These are phyloP conservation scores for Anacardium occidentale DNA, from an alignment of 345 rosid genomes.

Conservation along the genomic window DNA sequence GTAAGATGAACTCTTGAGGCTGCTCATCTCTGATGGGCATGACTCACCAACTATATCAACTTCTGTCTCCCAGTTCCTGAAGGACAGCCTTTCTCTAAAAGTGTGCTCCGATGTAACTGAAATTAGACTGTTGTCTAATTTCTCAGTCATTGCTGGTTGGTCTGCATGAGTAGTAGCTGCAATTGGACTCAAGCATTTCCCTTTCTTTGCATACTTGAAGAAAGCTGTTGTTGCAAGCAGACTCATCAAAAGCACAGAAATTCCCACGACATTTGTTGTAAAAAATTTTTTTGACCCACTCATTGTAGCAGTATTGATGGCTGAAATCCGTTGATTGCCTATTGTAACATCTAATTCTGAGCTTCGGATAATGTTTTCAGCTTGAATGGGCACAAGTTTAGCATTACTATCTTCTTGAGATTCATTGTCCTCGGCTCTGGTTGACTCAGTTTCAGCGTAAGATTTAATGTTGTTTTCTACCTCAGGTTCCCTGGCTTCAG, in stretches of 20 bases:
- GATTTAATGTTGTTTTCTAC: conserved; percentile 6
- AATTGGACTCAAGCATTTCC: conserved; percentile 10
- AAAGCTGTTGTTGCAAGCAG: conserved; percentile 38
- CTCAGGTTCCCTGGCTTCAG: conserved; percentile 8
- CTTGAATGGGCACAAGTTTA: conserved; percentile 4
- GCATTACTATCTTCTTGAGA: conserved; percentile 13
- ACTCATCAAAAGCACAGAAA: conserved; percentile 36
- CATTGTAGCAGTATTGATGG: background rate
- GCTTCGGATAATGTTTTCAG: conserved; percentile 12
- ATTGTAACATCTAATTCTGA: conserved; percentile 18
- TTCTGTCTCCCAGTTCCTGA: conserved; percentile 35
- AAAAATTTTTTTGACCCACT: conserved; percentile 12
- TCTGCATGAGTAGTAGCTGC: conserved; percentile 18
- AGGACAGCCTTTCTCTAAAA: conserved; percentile 27
- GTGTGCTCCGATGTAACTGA: conserved; percentile 20
- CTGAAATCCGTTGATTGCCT: conserved; percentile 19
- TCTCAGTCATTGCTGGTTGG: conserved; percentile 23
- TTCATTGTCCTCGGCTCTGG: conserved; percentile 14
- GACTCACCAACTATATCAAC: conserved; percentile 41
- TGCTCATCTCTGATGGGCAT: conserved; percentile 60
- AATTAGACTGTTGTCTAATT: conserved; percentile 29
- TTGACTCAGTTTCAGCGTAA: conserved; percentile 4
- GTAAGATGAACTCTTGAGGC: conserved; percentile 41
- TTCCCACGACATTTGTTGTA: conserved; percentile 7
- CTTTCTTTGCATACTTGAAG: conserved; percentile 33